phyloP scores from a whole-genome alignment of 1,284 basidiomycete genomes.

The Trichosporon faecale region DNA sequence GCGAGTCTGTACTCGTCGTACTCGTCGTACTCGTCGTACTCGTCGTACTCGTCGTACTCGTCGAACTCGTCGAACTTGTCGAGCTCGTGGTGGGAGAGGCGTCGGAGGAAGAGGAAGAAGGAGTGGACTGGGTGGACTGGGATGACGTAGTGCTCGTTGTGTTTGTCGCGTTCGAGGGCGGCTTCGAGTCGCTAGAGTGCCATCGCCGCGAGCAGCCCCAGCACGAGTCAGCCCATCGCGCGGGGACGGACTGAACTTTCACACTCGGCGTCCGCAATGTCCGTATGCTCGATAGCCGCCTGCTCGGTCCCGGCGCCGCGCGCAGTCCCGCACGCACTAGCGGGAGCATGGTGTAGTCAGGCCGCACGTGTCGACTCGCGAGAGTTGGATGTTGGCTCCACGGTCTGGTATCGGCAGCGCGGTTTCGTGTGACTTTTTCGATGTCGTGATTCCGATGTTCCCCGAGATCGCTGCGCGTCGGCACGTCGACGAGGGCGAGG shows the following conservation, averaged over 20 bases:
- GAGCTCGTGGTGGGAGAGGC: not conserved
- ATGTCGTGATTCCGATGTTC: not conserved
- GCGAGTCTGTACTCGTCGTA: not conserved
- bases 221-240: conserved; percentile 7
- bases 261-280: not conserved
- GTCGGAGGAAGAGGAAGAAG: not conserved
- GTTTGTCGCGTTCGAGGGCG: not conserved
- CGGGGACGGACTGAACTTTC: not conserved
- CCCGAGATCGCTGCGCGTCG: not conserved
- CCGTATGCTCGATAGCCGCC: not conserved
- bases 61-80: not conserved
- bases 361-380: not conserved
- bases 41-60: not conserved
- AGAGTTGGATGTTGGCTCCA: not conserved
- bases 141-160: not conserved
- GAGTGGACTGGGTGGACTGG: not conserved
- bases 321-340: not conserved
- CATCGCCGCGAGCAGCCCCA: conserved; percentile 8
- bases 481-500: not conserved
- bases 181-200: conserved; percentile 1
- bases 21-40: not conserved
- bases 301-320: not conserved
- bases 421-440: not conserved
- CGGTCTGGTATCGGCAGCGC: not conserved
- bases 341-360: not conserved